A percentile compares a stretch with the other conserved stretches of the same genome.
Conservation (phyloP, 2,329 filamentous ascomycete species). For the Helotiales sp. region DNA sequence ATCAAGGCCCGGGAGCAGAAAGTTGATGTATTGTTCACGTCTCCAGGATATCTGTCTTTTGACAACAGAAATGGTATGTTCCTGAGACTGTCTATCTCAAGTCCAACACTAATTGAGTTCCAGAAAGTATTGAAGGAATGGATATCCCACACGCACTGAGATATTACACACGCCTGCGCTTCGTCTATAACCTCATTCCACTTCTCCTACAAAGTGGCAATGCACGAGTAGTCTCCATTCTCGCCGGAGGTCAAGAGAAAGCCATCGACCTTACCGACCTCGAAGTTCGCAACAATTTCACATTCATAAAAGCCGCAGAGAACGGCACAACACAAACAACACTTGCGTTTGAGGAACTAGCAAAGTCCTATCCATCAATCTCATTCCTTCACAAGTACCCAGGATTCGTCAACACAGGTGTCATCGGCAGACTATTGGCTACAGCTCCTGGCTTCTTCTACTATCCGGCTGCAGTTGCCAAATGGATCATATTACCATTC, state of each 20-base stretch:
- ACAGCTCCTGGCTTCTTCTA: slow-evolving; percentile 26
- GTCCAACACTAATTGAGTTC: slow-evolving; percentile 21
- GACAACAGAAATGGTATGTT: slow-evolving; percentile 29
- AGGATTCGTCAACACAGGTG: slow-evolving; percentile 37
- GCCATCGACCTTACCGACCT: slow-evolving; percentile 48
- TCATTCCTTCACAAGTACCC: slow-evolving; percentile 36
- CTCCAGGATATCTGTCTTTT: slow-evolving; percentile 39
- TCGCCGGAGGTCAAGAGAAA: slow-evolving; percentile 53
- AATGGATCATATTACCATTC: slow-evolving; percentile 30
- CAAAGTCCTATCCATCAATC: slow-evolving; percentile 43
- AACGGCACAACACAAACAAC: slow-evolving; percentile 53
- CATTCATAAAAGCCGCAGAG: slow-evolving; percentile 41
- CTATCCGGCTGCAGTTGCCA: slow-evolving; percentile 22
- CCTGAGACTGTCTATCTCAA: not conserved
- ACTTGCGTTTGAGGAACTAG: slow-evolving; percentile 50
- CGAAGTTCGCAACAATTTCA: slow-evolving; percentile 37
- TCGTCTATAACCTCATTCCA: slow-evolving; percentile 57
- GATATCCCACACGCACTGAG: slow-evolving; percentile 50
- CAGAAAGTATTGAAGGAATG: slow-evolving; percentile 58
- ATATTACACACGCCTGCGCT: slow-evolving; percentile 59
- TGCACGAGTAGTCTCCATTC: slow-evolving; percentile 54
- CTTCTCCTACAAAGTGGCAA: slow-evolving; percentile 46
- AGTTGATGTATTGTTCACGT: slow-evolving; percentile 50
- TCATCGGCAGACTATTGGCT: slow-evolving; percentile 31
- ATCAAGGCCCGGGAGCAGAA: slow-evolving; percentile 45